Percentiles rank a stretch among this genome's conserved stretches.
These are phyloP conservation scores for Irpex lacteus DNA, from an alignment of 1,284 basidiomycete species.

Conservation along the genomic window DNA sequence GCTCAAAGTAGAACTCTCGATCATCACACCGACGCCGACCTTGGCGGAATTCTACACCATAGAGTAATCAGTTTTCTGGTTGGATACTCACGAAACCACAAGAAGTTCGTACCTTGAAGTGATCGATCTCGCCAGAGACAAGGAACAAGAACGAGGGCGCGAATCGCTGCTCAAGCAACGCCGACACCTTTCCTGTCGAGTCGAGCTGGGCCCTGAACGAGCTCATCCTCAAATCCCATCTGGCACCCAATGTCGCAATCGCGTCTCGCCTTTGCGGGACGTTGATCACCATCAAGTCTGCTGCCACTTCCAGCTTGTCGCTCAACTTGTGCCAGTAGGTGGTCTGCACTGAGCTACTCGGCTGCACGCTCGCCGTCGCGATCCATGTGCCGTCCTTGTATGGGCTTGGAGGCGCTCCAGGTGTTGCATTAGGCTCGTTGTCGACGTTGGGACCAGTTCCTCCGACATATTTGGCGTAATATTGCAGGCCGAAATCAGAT, in stretches of 20 bases:
- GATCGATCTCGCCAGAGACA: conserved; percentile 96
- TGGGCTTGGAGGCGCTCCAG: conserved; percentile 45
- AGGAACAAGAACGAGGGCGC: conserved; percentile 94
- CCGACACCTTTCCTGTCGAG: conserved; percentile 91
- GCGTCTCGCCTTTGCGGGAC: conserved; percentile 85
- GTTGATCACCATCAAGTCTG: conserved; percentile 86
- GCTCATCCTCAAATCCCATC: conserved; percentile 94
- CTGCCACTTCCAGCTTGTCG: conserved; percentile 98
- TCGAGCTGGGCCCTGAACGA: conserved; percentile 93
- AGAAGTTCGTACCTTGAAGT: conserved; percentile 76
- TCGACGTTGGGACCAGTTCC: conserved; percentile 33
- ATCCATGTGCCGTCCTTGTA: conserved; percentile 66
- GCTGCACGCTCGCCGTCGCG: conserved; percentile 89
- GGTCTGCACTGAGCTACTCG: conserved; percentile 84
- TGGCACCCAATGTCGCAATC: conserved; percentile 89
- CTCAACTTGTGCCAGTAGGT: conserved; percentile 97
- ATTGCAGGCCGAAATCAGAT: conserved; percentile 78
- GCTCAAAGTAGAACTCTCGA: conserved; percentile 79
- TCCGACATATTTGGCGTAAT: conserved; percentile 75
- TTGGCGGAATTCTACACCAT: conserved; percentile 78
- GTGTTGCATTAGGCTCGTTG: not conserved
- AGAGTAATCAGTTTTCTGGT: not conserved
- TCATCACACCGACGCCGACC: conserved; percentile 95
- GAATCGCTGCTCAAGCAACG: conserved; percentile 93
- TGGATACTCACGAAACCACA: not conserved